Evolutionary conservation across 179 eudicot species (phyloP).

Genomic region (Beta corolliflora): DNA sequence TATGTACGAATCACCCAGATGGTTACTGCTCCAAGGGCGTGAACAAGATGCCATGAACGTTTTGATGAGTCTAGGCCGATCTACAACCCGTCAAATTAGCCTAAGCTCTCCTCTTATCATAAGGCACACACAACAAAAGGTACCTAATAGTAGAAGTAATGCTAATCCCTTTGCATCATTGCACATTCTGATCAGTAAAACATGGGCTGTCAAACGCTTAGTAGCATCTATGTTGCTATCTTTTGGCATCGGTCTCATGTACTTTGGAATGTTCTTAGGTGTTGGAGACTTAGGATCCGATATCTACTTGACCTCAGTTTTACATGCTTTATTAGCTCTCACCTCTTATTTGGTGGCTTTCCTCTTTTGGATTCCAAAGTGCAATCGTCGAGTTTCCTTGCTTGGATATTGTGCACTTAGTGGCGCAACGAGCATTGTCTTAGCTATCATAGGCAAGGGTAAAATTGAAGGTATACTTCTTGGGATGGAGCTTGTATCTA

Average conservation of each 20-base stretch:
- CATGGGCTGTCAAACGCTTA: slow-evolving; percentile 27
- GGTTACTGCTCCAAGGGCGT: neutral
- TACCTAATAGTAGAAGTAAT: neutral
- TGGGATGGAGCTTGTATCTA: slow-evolving; percentile 21
- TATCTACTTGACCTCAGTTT: slow-evolving; percentile 28
- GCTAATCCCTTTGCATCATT: slow-evolving; percentile 13
- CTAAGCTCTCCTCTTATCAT: no score
- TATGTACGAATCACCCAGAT: slow-evolving; percentile 29
- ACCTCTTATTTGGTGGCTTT: slow-evolving; percentile 20
- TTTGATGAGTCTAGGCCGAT: no score
- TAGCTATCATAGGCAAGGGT: neutral
- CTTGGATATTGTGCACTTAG: slow-evolving; percentile 28
- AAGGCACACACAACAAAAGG: neutral
- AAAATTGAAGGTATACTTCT: neutral
- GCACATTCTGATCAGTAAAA: neutral
- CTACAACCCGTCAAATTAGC: no score
- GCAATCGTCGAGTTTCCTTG: slow-evolving; percentile 24
- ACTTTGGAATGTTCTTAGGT: slow-evolving; percentile 33
- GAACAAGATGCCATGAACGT: no score
- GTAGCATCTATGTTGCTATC: slow-evolving; percentile 19
- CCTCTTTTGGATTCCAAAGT: slow-evolving; percentile 28
- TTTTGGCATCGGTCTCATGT: slow-evolving; percentile 30
- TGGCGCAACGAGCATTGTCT: slow-evolving; percentile 18
- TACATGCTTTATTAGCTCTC: slow-evolving; percentile 13
- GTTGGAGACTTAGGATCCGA: slow-evolving; percentile 29